phyloP scores from a whole-genome alignment of 2,329 filamentous ascomycete genomes.

The Xylariaceae sp. region DNA sequence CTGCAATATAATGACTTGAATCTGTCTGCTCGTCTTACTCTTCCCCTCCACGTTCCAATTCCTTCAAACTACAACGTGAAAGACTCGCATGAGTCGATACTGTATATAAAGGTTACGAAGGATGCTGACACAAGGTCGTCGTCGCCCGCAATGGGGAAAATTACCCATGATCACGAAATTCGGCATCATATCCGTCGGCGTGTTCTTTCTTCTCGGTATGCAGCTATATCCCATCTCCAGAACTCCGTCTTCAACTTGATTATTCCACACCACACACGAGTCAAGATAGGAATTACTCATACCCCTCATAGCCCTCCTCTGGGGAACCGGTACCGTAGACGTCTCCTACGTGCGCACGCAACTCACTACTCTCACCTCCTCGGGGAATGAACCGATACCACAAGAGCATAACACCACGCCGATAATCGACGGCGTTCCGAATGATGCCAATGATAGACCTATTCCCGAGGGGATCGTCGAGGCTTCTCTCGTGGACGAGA shows the following conservation, averaged over 20 bases:
- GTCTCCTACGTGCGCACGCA: slow-evolving; percentile 18
- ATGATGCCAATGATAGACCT: slow-evolving; percentile 17
- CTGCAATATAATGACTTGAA: too few relatives aligned
- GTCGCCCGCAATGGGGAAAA: background rate
- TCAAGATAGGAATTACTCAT: slow-evolving; percentile 2
- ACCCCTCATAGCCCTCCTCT: slow-evolving; percentile 11
- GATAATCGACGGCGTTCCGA: slow-evolving; percentile 19
- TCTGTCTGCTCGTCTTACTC: too few relatives aligned
- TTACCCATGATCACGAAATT: slow-evolving; percentile 6
- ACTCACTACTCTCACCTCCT: background rate
- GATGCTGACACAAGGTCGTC: background rate
- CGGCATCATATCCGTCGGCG: background rate
- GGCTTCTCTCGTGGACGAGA: too few relatives aligned
- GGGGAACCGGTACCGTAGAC: slow-evolving; percentile 18
- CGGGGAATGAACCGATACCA: slow-evolving; percentile 14
- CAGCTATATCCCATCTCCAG: too few relatives aligned
- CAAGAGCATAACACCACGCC: slow-evolving; percentile 8
- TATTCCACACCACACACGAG: too few relatives aligned
- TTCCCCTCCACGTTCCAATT: too few relatives aligned
- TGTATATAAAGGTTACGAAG: background rate
- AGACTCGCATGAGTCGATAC: background rate
- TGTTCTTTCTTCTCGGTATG: slow-evolving; percentile 18
- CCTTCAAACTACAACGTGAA: background rate
- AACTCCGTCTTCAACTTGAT: too few relatives aligned
- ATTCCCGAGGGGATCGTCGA: slow-evolving; percentile 18